phyloP scores from a whole-genome alignment of 2,329 filamentous ascomycete genomes.

The Dactylellina cionopaga region DNA sequence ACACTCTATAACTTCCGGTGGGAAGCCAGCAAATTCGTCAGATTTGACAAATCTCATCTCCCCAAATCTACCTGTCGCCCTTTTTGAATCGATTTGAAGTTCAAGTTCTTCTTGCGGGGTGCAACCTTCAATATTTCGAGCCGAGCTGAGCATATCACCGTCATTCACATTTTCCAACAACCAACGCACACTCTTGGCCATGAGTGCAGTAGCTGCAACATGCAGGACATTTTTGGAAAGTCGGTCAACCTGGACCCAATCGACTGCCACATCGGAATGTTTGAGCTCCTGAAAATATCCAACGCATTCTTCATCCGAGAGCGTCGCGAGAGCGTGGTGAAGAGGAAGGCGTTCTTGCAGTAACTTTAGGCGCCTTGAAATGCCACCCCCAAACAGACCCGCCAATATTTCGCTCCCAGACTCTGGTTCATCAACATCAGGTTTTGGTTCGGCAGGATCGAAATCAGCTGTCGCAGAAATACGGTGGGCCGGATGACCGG shows the following conservation, averaged over 20 bases:
- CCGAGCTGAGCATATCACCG: conserved; percentile 39
- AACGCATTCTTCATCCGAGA: conserved; percentile 53
- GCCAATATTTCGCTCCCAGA: conserved; percentile 15
- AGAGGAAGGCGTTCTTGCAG: conserved; percentile 46
- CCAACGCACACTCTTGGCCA: conserved; percentile 55
- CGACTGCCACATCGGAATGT: neutral
- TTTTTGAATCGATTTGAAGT: conserved; percentile 56
- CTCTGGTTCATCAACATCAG: conserved; percentile 18
- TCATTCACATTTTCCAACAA: conserved; percentile 56
- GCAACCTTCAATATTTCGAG: conserved; percentile 58
- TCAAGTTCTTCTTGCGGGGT: conserved; percentile 59
- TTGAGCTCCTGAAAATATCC: conserved; percentile 28
- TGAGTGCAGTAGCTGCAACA: conserved; percentile 39
- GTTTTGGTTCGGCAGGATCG: conserved; percentile 40
- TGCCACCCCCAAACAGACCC: neutral
- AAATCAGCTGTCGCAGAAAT: conserved; percentile 55
- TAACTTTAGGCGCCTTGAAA: conserved; percentile 35
- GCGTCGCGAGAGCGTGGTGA: conserved; percentile 45
- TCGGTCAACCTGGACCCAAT: conserved; percentile 48
- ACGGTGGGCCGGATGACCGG: conserved; percentile 55
- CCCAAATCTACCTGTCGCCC: neutral
- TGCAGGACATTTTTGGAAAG: conserved; percentile 53
- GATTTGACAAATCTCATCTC: neutral
- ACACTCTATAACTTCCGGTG: neutral
- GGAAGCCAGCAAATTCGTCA: neutral